Percentiles rank a stretch among this genome's conserved stretches.
Conservation (phyloP, 805 yeast species). For the Jamesozyma gamospora region DNA sequence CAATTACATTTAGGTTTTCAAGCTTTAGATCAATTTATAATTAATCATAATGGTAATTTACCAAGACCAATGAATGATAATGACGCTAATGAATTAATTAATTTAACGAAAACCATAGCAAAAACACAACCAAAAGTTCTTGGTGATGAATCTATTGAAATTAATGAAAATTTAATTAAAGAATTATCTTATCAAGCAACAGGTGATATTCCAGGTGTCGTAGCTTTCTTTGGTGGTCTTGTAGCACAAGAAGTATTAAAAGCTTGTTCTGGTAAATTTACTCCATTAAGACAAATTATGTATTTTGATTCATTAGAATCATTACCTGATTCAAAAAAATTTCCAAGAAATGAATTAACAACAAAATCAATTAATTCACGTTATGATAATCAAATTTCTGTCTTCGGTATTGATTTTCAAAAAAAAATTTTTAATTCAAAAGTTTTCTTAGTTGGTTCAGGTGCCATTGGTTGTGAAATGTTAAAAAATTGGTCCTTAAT, state of each 20-base stretch:
- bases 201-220: conserved; percentile 86
- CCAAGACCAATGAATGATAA: conserved; percentile 70
- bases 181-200: conserved; percentile 77
- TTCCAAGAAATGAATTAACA: conserved; percentile 56
- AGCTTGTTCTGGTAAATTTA: conserved; percentile 89
- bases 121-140: conserved; percentile 44
- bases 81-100: conserved; percentile 61
- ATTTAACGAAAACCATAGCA: conserved; percentile 50
- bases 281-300: conserved; percentile 85
- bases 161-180: conserved; percentile 55
- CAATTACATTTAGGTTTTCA: conserved; percentile 89
- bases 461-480: conserved; percentile 99
- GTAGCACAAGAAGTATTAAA: conserved; percentile 95
- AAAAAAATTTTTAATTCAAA: conserved; percentile 62
- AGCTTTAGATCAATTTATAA: conserved; percentile 69
- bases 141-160: conserved; percentile 40
- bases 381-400: conserved; percentile 93
- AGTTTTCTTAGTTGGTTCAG: conserved; percentile 90
- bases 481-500: conserved; percentile 95
- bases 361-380: conserved; percentile 71
- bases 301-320: conserved; percentile 93
- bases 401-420: conserved; percentile 75
- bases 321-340: conserved; percentile 52
- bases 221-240: conserved; percentile 86
- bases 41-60: conserved; percentile 48